phyloP scores from a whole-genome alignment of 192 early-diverging fungal species.

The Coemansia sp. region DNA sequence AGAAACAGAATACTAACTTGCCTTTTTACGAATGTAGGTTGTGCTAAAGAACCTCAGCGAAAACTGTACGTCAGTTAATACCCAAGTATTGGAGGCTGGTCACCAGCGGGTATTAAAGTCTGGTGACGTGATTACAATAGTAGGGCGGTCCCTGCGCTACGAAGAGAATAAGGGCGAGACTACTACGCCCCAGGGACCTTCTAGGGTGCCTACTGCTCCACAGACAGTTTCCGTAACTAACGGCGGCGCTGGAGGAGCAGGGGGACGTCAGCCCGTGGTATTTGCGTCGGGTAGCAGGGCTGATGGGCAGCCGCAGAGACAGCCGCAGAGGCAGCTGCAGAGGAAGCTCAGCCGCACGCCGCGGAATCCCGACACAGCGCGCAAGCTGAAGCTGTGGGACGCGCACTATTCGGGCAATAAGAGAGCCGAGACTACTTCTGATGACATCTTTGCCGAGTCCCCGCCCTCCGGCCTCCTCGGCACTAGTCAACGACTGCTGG shows the following conservation, averaged over 20 bases:
- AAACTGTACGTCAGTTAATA: slow-evolving; percentile 35
- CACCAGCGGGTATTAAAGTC: slow-evolving; percentile 28
- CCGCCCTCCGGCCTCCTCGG: slow-evolving; percentile 20
- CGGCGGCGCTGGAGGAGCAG: neutral
- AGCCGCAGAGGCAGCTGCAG: slow-evolving; percentile 8
- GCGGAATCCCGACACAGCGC: slow-evolving; percentile 24
- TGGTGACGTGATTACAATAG: slow-evolving; percentile 49
- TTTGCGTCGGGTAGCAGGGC: neutral
- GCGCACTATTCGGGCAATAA: slow-evolving; percentile 28
- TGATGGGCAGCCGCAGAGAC: neutral
- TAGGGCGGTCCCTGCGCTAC: slow-evolving; percentile 47
- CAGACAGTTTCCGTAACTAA: neutral
- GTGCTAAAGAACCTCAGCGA: slow-evolving; percentile 42
- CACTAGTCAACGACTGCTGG: neutral
- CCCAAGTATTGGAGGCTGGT: slow-evolving; percentile 5
- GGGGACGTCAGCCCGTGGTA: neutral
- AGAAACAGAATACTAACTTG: neutral
- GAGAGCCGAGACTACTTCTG: neutral
- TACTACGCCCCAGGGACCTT: neutral
- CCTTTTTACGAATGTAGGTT: slow-evolving; percentile 12
- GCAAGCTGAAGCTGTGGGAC: slow-evolving; percentile 44
- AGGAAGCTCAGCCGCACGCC: slow-evolving; percentile 7
- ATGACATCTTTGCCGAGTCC: slow-evolving; percentile 29
- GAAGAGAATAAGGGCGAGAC: slow-evolving; percentile 11
- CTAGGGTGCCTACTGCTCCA: neutral